Evolutionary conservation across 495 filamentous ascomycete genomes (phyloP).

Genomic region (Haplographium delicatum): DNA sequence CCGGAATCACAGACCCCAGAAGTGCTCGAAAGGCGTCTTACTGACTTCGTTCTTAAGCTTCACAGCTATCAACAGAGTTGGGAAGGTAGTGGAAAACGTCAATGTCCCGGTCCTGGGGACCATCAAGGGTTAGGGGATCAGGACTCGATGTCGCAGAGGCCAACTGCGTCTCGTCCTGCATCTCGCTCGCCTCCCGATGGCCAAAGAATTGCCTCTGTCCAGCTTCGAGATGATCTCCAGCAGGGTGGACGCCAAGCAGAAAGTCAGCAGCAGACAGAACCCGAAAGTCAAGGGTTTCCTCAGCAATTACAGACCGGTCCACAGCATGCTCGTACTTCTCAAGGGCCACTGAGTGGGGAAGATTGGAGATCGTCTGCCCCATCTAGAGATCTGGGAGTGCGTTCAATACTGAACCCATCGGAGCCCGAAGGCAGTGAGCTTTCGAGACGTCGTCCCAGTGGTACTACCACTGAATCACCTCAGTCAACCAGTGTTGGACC

Average conservation of each 20-base stretch:
- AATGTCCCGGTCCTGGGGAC: conserved; percentile 49
- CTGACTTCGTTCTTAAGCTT: conserved; percentile 28
- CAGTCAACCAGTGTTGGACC: conserved; percentile 7
- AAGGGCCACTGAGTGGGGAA: conserved; percentile 21
- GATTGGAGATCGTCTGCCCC: conserved; percentile 33
- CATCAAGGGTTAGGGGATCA: conserved; percentile 48
- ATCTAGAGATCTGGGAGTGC: conserved; percentile 41
- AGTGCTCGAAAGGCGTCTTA: conserved; percentile 19
- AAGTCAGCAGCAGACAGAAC: conserved; percentile 13
- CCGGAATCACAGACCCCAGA: conserved; percentile 17
- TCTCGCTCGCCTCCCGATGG: conserved; percentile 32
- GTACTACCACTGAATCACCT: conserved; percentile 17
- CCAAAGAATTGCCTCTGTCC: conserved; percentile 22
- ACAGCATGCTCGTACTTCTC: conserved; percentile 11
- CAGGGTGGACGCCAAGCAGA: conserved; percentile 20
- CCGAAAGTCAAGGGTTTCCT: conserved; percentile 13
- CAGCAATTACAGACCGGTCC: conserved; percentile 22
- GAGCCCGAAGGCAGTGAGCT: conserved; percentile 24
- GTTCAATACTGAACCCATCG: conserved; percentile 46
- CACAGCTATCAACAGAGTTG: conserved; percentile 28
- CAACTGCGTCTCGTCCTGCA: conserved; percentile 33
- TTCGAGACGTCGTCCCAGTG: conserved; percentile 12
- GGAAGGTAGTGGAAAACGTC: conserved; percentile 36
- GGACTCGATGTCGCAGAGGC: conserved; percentile 57
- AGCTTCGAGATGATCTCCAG: conserved; percentile 25